These are phyloP conservation scores for Pythium utonaiense DNA, from an alignment of 352 stramenopile species.

Conservation along the genomic window DNA sequence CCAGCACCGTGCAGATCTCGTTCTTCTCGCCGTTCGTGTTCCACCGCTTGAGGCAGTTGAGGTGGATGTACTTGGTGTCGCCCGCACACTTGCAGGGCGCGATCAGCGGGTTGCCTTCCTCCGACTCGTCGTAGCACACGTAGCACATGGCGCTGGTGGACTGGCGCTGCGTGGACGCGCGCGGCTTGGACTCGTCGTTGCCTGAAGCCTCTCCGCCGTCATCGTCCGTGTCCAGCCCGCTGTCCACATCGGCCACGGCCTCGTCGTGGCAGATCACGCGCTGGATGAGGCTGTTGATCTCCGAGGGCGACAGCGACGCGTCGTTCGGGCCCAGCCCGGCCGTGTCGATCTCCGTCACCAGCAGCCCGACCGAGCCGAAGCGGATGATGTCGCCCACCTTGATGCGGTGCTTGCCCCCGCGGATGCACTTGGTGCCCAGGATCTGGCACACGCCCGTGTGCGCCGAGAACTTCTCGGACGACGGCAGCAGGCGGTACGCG, in stretches of 20 bases:
- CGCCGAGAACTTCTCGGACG: constrained; percentile 82
- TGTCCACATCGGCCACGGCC: constrained; percentile 72
- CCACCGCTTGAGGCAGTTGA: constrained; percentile 95
- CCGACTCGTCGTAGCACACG: constrained; percentile 84
- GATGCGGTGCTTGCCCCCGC: constrained; percentile 77
- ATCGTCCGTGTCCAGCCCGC: constrained; percentile 82
- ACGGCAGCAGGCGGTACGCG: constrained; percentile 78
- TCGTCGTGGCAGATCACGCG: constrained; percentile 82
- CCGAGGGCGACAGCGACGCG: constrained; percentile 60
- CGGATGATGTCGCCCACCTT: constrained; percentile 84
- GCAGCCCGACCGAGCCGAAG: constrained; percentile 75
- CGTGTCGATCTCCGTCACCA: constrained; percentile 85
- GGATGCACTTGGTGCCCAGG: constrained; percentile 82
- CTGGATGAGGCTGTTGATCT: constrained; percentile 81
- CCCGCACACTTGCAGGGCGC: constrained; percentile 93
- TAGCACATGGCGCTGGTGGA: constrained; percentile 84
- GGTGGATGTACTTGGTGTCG: constrained; percentile 95
- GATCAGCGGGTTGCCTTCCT: constrained; percentile 91
- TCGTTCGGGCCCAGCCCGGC: constrained; percentile 64
- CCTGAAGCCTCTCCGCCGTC: constrained; percentile 77
- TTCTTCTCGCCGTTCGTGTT: constrained; percentile 91
- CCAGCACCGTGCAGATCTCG: constrained; percentile 82
- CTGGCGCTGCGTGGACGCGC: constrained; percentile 62
- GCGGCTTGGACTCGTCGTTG: constrained; percentile 81
- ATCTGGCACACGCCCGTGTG: constrained; percentile 88